Conservation (phyloP, 352 stramenopile species). For the Plasmopara viticola region DNA sequence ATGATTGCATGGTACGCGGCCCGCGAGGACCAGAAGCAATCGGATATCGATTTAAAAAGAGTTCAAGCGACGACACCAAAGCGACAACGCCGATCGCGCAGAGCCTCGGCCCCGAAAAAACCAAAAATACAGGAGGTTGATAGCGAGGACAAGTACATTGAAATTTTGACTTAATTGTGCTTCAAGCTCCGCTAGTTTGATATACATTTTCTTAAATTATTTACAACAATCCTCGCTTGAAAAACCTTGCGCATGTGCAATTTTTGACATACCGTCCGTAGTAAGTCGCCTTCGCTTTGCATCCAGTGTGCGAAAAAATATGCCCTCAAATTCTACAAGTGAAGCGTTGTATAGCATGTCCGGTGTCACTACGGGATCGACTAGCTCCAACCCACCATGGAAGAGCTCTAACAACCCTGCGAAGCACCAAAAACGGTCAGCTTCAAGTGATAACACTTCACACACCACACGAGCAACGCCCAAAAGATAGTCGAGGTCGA, state of each 20-base stretch:
- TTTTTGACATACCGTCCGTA: constrained; percentile 21
- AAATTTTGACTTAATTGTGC: constrained; percentile 20
- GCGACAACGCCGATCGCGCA: constrained; percentile 38
- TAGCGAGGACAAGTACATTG: constrained; percentile 33
- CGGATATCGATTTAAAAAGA: constrained; percentile 50
- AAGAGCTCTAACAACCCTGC: constrained; percentile 53
- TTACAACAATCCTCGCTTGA: constrained; percentile 9
- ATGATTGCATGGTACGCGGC: constrained; percentile 42
- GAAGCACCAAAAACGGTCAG: constrained; percentile 73
- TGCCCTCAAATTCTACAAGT: constrained; percentile 44
- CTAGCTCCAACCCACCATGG: constrained; percentile 37
- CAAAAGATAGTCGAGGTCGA: constrained; percentile 31
- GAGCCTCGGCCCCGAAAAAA: constrained; percentile 12
- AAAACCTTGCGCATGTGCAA: constrained; percentile 18
- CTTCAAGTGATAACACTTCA: constrained; percentile 30
- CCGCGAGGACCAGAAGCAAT: constrained; percentile 59
- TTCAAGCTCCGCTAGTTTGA: neutral
- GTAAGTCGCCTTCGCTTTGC: constrained; percentile 27
- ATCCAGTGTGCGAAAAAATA: constrained; percentile 67
- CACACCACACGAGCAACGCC: constrained; percentile 31
- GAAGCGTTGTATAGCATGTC: constrained; percentile 33
- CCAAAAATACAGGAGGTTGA: constrained; percentile 14
- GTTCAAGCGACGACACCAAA: constrained; percentile 17
- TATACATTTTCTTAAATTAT: neutral
- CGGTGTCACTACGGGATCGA: constrained; percentile 36